phyloP scores from a whole-genome alignment of 345 rosid species.

The Lumnitzera littorea region DNA sequence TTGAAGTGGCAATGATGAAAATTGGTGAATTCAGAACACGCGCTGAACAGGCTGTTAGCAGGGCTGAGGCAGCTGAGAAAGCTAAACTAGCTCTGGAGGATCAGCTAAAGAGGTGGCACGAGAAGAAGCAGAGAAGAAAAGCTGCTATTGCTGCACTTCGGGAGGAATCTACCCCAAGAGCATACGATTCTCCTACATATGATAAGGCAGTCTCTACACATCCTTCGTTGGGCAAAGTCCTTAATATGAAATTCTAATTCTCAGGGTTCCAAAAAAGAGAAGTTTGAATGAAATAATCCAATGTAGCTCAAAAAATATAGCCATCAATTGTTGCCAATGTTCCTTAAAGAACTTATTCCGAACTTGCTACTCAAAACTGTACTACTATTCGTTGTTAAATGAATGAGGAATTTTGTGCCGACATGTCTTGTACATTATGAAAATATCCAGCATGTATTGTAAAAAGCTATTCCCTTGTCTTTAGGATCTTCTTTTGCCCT shows the following conservation, averaged over 20 bases:
- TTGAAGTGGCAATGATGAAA: conserved; percentile 24
- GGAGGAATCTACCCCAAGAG: conserved; percentile 24
- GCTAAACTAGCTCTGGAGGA: conserved; percentile 33
- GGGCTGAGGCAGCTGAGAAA: conserved; percentile 49
- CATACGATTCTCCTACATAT: conserved; percentile 8
- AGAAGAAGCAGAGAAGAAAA: conserved; percentile 36
- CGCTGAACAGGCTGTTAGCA: conserved; percentile 35
- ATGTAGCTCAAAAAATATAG: neutral
- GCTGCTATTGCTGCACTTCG: conserved; percentile 35
- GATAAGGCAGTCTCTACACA: conserved; percentile 1
- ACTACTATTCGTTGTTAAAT: too few species aligned
- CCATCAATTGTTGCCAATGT: too few species aligned
- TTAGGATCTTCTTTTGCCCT: too few species aligned
- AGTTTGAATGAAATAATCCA: neutral
- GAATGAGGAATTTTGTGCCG: too few species aligned
- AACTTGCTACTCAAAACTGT: too few species aligned
- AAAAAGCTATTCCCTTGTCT: too few species aligned
- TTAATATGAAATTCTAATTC: conserved; percentile 33
- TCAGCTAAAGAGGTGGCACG: conserved; percentile 31
- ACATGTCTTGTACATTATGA: too few species aligned
- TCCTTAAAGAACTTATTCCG: too few species aligned
- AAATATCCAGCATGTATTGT: too few species aligned
- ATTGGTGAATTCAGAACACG: conserved; percentile 36
- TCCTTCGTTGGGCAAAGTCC: conserved; percentile 43
- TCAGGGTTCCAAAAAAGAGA: neutral